A percentile compares a stretch with the other conserved stretches of the same genome.
Evolutionary conservation across 345 rosid genomes (phyloP).

Genomic region (Kernera saxatilis): DNA sequence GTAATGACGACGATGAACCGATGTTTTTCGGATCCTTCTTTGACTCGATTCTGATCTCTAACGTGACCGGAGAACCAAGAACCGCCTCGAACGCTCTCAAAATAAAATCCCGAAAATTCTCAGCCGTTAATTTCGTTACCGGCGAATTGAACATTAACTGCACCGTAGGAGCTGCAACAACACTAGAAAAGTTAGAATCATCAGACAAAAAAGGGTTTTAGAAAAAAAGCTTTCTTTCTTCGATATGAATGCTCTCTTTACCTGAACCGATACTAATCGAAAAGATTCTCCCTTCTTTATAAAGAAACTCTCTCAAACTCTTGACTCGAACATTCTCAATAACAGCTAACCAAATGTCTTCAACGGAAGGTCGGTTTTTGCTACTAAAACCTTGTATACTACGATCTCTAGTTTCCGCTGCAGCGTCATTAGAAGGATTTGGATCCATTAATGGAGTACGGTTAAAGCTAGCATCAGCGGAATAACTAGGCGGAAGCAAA

Average conservation of each 20-base stretch:
- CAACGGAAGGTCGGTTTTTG: constrained; percentile 41
- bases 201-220: background rate
- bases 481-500: constrained; percentile 48
- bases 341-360: constrained; percentile 86
- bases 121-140: constrained; percentile 52
- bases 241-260: constrained; percentile 28
- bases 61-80: constrained; percentile 67
- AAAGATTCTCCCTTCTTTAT: constrained; percentile 74
- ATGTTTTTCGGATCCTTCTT: constrained; percentile 33
- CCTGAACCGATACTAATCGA: constrained; percentile 88
- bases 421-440: background rate
- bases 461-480: constrained; percentile 60
- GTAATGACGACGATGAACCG: constrained; percentile 28
- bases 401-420: background rate
- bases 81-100: constrained; percentile 78
- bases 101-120: constrained; percentile 59
- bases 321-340: constrained; percentile 51
- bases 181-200: constrained; percentile 7
- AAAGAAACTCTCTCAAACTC: constrained; percentile 60
- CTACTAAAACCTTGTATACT: constrained; percentile 10
- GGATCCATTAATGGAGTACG: constrained; percentile 32
- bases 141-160: constrained; percentile 72
- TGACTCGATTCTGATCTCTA: constrained; percentile 73
- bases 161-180: constrained; percentile 77
- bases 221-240: background rate